Percentiles rank a stretch among this genome's conserved stretches.
Conservation (phyloP, 257 asterid genomes). For the Gynochthodes officinalis region DNA sequence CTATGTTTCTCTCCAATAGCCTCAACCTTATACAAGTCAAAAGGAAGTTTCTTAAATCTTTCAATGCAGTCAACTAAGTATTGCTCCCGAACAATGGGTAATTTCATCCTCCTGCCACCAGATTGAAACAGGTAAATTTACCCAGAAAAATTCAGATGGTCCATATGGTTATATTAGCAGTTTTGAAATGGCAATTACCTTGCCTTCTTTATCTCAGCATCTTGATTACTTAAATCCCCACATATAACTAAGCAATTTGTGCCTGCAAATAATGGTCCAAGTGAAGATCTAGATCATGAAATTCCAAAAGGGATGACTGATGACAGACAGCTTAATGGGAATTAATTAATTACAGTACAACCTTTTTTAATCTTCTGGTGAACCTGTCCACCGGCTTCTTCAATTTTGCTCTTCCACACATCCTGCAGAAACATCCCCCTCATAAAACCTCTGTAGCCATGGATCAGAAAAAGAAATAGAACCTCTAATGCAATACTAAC, state of each 20-base stretch:
- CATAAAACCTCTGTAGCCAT: slow-evolving; percentile 5
- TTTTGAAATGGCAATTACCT: slow-evolving; percentile 49
- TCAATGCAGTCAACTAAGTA: slow-evolving; percentile 71
- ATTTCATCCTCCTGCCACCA: slow-evolving; percentile 82
- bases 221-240: slow-evolving; percentile 40
- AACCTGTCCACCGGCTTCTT: slow-evolving; percentile 76
- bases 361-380: slow-evolving; percentile 69
- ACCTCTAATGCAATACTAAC: not conserved
- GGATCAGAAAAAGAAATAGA: not conserved
- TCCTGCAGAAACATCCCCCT: slow-evolving; percentile 37
- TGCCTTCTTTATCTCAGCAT: slow-evolving; percentile 77
- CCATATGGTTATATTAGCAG: slow-evolving; percentile 11
- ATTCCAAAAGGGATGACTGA: slow-evolving; percentile 13
- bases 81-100: slow-evolving; percentile 81
- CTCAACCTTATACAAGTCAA: slow-evolving; percentile 64
- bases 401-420: slow-evolving; percentile 65
- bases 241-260: slow-evolving; percentile 73
- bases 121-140: slow-evolving; percentile 15
- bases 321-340: slow-evolving; percentile 19
- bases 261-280: slow-evolving; percentile 40
- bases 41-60: slow-evolving; percentile 76
- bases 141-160: slow-evolving; percentile 7
- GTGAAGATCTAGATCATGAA: slow-evolving; percentile 11
- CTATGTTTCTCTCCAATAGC: slow-evolving; percentile 48
- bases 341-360: slow-evolving; percentile 20